phyloP scores from a whole-genome alignment of 768 basidiomycete genomes.

The Tulasnella sp. region DNA sequence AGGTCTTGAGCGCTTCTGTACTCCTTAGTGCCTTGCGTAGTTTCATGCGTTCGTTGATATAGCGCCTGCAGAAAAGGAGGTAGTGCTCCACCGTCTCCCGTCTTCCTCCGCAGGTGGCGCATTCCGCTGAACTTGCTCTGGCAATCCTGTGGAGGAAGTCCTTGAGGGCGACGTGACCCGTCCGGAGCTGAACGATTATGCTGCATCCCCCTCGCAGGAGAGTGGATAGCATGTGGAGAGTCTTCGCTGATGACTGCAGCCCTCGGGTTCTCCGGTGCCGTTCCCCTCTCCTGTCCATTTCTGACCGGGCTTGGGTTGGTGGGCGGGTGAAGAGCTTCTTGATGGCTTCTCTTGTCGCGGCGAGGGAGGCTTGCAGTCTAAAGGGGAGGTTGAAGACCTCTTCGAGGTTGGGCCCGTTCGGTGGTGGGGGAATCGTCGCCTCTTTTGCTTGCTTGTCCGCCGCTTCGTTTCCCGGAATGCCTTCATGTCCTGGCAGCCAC shows the following conservation, averaged over 20 bases:
- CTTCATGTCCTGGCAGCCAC: slow-evolving; percentile 23
- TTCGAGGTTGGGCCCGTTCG: neutral
- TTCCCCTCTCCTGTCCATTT: neutral
- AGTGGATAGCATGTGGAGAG: neutral
- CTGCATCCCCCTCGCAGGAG: slow-evolving; percentile 22
- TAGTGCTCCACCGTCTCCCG: slow-evolving; percentile 28
- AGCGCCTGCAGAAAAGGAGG: slow-evolving; percentile 21
- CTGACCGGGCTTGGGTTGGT: neutral
- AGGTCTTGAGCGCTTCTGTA: neutral
- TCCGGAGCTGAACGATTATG: slow-evolving; percentile 28
- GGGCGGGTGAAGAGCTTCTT: neutral
- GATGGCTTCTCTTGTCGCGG: slow-evolving; percentile 5
- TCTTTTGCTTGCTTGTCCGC: slow-evolving; percentile 21
- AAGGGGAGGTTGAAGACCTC: neutral
- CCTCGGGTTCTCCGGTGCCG: neutral
- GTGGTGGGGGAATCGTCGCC: neutral
- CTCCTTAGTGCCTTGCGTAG: neutral
- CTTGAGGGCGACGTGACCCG: slow-evolving; percentile 27
- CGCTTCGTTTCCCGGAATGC: slow-evolving; percentile 23
- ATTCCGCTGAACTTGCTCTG: slow-evolving; percentile 11
- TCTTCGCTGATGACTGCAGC: neutral
- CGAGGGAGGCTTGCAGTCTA: neutral
- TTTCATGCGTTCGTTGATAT: slow-evolving; percentile 1
- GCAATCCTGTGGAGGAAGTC: slow-evolving; percentile 24
- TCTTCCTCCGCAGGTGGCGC: slow-evolving; percentile 10